These are phyloP conservation scores for Cyberlindnera maritima DNA, from an alignment of 805 yeast genomes.

Conservation along the genomic window DNA sequence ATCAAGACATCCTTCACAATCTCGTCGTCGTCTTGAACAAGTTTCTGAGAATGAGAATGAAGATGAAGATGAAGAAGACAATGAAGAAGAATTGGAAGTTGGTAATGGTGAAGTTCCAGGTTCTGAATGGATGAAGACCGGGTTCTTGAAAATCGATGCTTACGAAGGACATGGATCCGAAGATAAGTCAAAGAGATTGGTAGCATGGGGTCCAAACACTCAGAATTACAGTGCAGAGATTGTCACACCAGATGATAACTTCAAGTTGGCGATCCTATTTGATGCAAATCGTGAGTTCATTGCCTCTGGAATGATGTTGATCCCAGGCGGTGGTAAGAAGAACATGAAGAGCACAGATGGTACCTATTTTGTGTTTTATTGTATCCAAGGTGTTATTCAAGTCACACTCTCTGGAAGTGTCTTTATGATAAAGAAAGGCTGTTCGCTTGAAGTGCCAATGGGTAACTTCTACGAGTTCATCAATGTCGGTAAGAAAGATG, in stretches of 20 bases:
- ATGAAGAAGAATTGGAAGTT: constrained; percentile 21
- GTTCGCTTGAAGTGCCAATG: constrained; percentile 80
- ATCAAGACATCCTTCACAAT: constrained; percentile 13
- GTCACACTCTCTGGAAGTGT: constrained; percentile 57
- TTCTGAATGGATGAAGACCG: constrained; percentile 50
- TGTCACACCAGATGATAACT: constrained; percentile 47
- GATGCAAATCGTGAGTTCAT: constrained; percentile 59
- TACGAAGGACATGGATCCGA: constrained; percentile 50
- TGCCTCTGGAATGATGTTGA: constrained; percentile 70
- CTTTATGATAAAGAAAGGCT: constrained; percentile 66
- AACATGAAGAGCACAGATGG: constrained; percentile 56
- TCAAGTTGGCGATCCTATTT: constrained; percentile 61
- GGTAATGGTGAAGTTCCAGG: constrained; percentile 36
- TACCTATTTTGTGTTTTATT: constrained; percentile 71
- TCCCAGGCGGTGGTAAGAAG: constrained; percentile 62
- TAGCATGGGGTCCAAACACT: constrained; percentile 67
- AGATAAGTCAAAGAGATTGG: constrained; percentile 38
- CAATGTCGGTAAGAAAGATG: constrained; percentile 56
- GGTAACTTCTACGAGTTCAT: constrained; percentile 68
- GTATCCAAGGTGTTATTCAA: constrained; percentile 66
- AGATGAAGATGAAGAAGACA: constrained; percentile 16
- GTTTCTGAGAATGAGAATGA: constrained; percentile 21
- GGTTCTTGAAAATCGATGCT: constrained; percentile 44
- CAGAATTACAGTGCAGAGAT: constrained; percentile 43
- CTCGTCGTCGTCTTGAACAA: constrained; percentile 17